These are phyloP conservation scores for Phytophthora lateralis DNA, from an alignment of 352 stramenopile species.

Conservation along the genomic window DNA sequence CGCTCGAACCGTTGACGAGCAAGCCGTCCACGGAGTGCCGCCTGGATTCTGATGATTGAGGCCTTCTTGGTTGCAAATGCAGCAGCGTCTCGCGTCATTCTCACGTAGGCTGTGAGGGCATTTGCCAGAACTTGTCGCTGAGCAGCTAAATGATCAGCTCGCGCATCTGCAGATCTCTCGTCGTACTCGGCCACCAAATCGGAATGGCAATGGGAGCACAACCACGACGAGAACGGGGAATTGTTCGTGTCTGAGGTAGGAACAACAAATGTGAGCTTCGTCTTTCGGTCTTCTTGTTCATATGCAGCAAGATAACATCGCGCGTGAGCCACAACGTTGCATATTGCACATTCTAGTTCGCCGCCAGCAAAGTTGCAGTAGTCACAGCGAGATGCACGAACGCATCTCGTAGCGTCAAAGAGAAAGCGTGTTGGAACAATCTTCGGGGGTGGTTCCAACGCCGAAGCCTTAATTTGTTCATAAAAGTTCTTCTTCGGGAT, in stretches of 20 bases:
- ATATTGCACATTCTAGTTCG: conserved; percentile 69
- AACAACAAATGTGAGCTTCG: conserved; percentile 60
- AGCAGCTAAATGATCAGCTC: conserved; percentile 46
- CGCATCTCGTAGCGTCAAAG: conserved; percentile 49
- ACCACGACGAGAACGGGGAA: conserved; percentile 54
- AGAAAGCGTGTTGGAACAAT: conserved; percentile 57
- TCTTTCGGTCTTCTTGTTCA: conserved; percentile 38
- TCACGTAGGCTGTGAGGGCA: conserved; percentile 62
- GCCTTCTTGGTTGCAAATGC: conserved; percentile 66
- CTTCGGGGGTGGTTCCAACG: conserved; percentile 14
- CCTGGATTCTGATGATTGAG: conserved; percentile 62
- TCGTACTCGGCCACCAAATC: conserved; percentile 67
- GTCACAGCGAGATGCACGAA: conserved; percentile 51
- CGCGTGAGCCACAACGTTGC: conserved; percentile 69
- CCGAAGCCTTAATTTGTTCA: conserved; percentile 11
- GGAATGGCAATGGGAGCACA: conserved; percentile 57
- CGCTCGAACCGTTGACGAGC: conserved; percentile 55
- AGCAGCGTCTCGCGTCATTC: conserved; percentile 67
- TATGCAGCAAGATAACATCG: conserved; percentile 57
- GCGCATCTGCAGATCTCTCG: conserved; percentile 40
- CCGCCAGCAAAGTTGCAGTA: conserved; percentile 67
- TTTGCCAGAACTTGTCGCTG: conserved; percentile 59
- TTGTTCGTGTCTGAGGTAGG: conserved; percentile 20
- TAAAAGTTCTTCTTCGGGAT: conserved; percentile 15
- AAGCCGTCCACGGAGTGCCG: conserved; percentile 49